Conservation (phyloP, 805 yeast genomes). For the Barnettozyma sp. region DNA sequence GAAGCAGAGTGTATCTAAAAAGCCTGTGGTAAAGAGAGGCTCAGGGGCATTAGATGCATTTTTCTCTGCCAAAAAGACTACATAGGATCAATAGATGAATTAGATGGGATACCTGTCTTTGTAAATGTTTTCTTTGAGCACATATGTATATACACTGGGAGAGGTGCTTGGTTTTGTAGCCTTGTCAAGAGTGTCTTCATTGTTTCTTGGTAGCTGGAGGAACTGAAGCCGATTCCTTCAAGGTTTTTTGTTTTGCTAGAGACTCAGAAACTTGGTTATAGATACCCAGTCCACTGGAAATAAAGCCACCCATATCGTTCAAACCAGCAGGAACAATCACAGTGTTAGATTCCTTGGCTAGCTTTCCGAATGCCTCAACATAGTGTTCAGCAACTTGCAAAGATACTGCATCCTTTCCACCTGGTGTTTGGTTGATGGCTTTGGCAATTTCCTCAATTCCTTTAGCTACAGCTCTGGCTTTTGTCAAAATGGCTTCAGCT, state of each 20-base stretch:
- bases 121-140: no score
- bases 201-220: constrained; percentile 5
- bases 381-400: constrained; percentile 80
- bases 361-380: constrained; percentile 71
- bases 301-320: constrained; percentile 66
- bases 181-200: background rate
- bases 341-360: constrained; percentile 78
- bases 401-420: constrained; percentile 69
- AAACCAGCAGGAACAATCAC: constrained; percentile 70
- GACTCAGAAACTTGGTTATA: constrained; percentile 43
- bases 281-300: constrained; percentile 72
- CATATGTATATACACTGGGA: constrained; percentile 7
- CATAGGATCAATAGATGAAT: no score
- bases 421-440: constrained; percentile 61
- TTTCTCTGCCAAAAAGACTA: constrained; percentile 38
- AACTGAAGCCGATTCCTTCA: no score
- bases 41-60: constrained; percentile 68
- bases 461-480: constrained; percentile 67
- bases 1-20: constrained; percentile 27
- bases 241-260: constrained; percentile 3
- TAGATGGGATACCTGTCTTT: no score
- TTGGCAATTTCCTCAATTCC: constrained; percentile 58
- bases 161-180: no score
- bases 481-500: constrained; percentile 57
- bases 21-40: constrained; percentile 43